These are phyloP conservation scores for Suhomyces chickasaworum DNA, from an alignment of 1,139 yeast species.

Conservation along the genomic window DNA sequence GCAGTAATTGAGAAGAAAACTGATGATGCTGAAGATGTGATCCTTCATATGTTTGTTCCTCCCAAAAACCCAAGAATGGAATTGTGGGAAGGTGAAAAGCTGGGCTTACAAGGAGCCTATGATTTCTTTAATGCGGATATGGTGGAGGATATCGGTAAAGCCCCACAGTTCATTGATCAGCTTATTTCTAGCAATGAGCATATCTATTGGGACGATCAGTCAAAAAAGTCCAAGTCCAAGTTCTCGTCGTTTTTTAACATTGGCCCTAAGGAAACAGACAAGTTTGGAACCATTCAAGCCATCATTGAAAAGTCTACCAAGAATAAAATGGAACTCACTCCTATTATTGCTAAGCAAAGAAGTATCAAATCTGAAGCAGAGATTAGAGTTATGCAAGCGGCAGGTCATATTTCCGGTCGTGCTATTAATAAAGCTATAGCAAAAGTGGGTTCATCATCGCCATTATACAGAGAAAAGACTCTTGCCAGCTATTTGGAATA, in stretches of 20 bases:
- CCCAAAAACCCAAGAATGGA: conserved; percentile 77
- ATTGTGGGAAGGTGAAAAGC: conserved; percentile 92
- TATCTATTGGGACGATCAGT: conserved; percentile 53
- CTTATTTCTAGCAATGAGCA: conserved; percentile 49
- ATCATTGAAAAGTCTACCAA: conserved; percentile 31
- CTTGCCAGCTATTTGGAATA: conserved; percentile 83
- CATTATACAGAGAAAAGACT: conserved; percentile 71
- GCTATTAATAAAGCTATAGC: conserved; percentile 85
- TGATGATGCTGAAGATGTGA: conserved; percentile 53
- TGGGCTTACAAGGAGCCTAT: conserved; percentile 80
- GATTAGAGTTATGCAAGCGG: conserved; percentile 73
- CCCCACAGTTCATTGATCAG: conserved; percentile 45
- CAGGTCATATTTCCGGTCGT: conserved; percentile 78
- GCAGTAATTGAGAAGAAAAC: conserved; percentile 65
- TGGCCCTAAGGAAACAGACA: conserved; percentile 11
- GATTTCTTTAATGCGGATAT: conserved; percentile 88
- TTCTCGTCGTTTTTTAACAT: conserved; percentile 16
- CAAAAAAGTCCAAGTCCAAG: conserved; percentile 17
- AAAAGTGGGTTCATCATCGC: conserved; percentile 42
- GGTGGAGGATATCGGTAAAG: conserved; percentile 52
- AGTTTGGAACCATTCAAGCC: conserved; percentile 21
- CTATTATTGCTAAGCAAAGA: conserved; percentile 59
- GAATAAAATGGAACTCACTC: conserved; percentile 45
- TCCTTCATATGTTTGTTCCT: conserved; percentile 81
- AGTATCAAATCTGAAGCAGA: conserved; percentile 77